Percentiles rank a stretch among this genome's conserved stretches.
phyloP scores from a whole-genome alignment of 345 rosid genomes.

The Cardamine resedifolia region DNA sequence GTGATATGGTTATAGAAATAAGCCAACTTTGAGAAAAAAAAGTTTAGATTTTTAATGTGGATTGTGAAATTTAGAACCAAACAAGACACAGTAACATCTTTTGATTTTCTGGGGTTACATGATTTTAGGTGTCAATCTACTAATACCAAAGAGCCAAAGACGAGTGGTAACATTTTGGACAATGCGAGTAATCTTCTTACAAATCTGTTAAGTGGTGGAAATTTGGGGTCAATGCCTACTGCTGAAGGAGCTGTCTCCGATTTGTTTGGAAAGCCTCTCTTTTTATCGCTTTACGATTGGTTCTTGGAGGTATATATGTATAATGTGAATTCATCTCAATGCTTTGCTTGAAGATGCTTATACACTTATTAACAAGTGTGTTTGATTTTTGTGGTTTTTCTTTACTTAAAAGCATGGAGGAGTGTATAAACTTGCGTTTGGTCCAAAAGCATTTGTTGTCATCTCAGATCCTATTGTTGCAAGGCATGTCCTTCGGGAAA shows the following conservation, averaged over 20 bases:
- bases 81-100: not conserved
- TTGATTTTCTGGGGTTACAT: slow-evolving; percentile 8
- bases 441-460: slow-evolving; percentile 96
- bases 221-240: slow-evolving; percentile 72
- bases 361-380: not conserved
- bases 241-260: slow-evolving; percentile 97
- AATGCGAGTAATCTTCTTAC: slow-evolving; percentile 90
- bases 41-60: not conserved
- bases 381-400: not conserved
- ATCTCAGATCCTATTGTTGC: slow-evolving; percentile 91
- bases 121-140: slow-evolving; percentile 68
- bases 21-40: not conserved
- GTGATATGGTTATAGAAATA: not conserved
- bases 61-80: slow-evolving; percentile 10
- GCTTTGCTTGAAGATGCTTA: not conserved
- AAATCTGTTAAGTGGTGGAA: slow-evolving; percentile 76
- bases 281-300: slow-evolving; percentile 88
- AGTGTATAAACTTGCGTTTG: slow-evolving; percentile 95
- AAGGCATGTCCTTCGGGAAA: slow-evolving; percentile 81
- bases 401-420: slow-evolving; percentile 76
- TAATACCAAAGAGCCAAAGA: slow-evolving; percentile 52
- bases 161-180: slow-evolving; percentile 61
- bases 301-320: slow-evolving; percentile 63
- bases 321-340: not conserved
- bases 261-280: slow-evolving; percentile 80